A percentile compares a stretch with the other conserved stretches of the same genome.
These are phyloP conservation scores for Phaseolus lunatus DNA, from an alignment of 306 rosid genomes.

Conservation along the genomic window DNA sequence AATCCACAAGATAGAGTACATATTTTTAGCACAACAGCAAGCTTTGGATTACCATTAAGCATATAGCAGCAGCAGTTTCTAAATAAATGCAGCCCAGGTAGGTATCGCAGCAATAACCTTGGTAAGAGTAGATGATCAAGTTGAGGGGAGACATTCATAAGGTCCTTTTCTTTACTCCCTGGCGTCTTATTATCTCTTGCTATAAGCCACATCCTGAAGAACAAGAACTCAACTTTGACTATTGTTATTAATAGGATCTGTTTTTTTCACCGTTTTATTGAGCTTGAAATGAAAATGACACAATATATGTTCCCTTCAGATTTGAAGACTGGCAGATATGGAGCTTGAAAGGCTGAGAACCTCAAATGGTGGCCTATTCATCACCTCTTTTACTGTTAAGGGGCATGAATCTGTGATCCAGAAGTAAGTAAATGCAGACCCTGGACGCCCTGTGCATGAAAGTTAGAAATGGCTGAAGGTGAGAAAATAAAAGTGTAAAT, in stretches of 20 bases:
- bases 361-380: slow-evolving; percentile 82
- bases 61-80: neutral
- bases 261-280: slow-evolving; percentile 30
- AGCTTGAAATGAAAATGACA: slow-evolving; percentile 31
- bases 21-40: neutral
- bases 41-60: neutral
- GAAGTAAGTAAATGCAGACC: slow-evolving; percentile 75
- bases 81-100: slow-evolving; percentile 1
- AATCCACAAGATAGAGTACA: slow-evolving; percentile 18
- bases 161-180: slow-evolving; percentile 27
- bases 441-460: slow-evolving; percentile 71
- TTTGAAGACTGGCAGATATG: slow-evolving; percentile 78
- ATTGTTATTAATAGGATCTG: slow-evolving; percentile 23
- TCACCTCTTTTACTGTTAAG: slow-evolving; percentile 72
- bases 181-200: neutral
- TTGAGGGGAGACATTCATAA: neutral
- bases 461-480: neutral
- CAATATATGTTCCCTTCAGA: slow-evolving; percentile 46
- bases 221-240: slow-evolving; percentile 30
- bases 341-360: slow-evolving; percentile 87
- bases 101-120: slow-evolving; percentile 8
- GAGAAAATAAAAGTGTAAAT: slow-evolving; percentile 3
- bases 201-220: slow-evolving; percentile 37
- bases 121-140: slow-evolving; percentile 4
- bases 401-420: slow-evolving; percentile 99